phyloP scores from a whole-genome alignment of 1,284 basidiomycete genomes.

The Phellopilus nigrolimitatus region DNA sequence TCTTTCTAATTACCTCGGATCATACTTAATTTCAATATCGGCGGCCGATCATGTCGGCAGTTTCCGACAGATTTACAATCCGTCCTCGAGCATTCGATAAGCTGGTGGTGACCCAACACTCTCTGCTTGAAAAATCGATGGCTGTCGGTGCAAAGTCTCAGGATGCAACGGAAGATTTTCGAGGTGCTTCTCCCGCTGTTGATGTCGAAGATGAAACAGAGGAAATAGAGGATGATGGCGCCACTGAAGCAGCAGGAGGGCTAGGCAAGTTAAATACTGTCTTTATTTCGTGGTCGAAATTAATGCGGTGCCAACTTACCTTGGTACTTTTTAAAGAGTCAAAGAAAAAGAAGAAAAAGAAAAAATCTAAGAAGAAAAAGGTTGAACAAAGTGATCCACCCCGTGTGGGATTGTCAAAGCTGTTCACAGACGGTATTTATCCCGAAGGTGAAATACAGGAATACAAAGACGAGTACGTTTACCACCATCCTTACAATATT shows the following conservation, averaged over 20 bases:
- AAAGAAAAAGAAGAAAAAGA: slow-evolving; percentile 93
- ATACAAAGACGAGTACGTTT: slow-evolving; percentile 82
- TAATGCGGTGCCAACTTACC: slow-evolving; percentile 18
- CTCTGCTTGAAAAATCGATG: not conserved
- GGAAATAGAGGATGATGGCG: slow-evolving; percentile 29
- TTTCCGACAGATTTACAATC: no score
- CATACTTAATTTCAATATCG: no score
- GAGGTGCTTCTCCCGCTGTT: not conserved
- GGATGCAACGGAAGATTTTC: not conserved
- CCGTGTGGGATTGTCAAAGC: slow-evolving; percentile 83
- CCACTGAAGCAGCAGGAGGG: slow-evolving; percentile 23
- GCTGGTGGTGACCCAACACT: not conserved
- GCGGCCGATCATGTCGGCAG: no score
- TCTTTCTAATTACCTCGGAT: no score
- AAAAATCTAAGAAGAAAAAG: slow-evolving; percentile 86
- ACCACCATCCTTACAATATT: not conserved
- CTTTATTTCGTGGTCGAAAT: not conserved
- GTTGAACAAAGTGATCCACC: slow-evolving; percentile 87
- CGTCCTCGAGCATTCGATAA: no score
- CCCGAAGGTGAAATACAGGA: slow-evolving; percentile 91
- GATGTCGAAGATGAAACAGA: no score
- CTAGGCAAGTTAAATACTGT: slow-evolving; percentile 13
- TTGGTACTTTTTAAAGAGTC: slow-evolving; percentile 30
- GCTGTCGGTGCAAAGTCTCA: not conserved
- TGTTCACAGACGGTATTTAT: slow-evolving; percentile 84